phyloP scores from a whole-genome alignment of 768 basidiomycete genomes.

The Russula abietina region DNA sequence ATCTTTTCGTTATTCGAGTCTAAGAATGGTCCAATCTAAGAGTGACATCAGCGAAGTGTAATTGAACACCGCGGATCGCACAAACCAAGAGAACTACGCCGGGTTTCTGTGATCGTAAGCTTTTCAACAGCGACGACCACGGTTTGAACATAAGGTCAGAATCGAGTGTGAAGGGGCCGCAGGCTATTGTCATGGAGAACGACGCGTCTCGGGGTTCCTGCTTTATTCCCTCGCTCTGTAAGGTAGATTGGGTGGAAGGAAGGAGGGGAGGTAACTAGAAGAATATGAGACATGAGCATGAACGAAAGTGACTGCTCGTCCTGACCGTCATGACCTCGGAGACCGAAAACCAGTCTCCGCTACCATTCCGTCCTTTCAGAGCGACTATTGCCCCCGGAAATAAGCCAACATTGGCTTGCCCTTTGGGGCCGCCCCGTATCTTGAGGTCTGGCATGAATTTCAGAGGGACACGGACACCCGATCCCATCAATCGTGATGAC shows the following conservation, averaged over 20 bases:
- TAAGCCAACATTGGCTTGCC: slow-evolving; percentile 60
- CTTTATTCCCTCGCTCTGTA: slow-evolving; percentile 32
- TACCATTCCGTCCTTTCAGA: slow-evolving; percentile 84
- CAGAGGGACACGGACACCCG: slow-evolving; percentile 62
- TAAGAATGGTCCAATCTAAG: slow-evolving; percentile 87
- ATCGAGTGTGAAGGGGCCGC: slow-evolving; percentile 84
- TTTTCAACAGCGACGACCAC: slow-evolving; percentile 56
- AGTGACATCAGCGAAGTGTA: not conserved
- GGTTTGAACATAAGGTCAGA: slow-evolving; percentile 70
- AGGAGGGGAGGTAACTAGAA: slow-evolving; percentile 59
- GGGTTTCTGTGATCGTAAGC: slow-evolving; percentile 60
- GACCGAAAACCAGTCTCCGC: slow-evolving; percentile 80
- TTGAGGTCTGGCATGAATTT: slow-evolving; percentile 62
- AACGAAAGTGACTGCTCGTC: slow-evolving; percentile 10
- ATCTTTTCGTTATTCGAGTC: slow-evolving; percentile 71
- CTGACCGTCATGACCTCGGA: slow-evolving; percentile 76
- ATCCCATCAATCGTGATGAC: slow-evolving; percentile 71
- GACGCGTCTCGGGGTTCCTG: slow-evolving; percentile 39
- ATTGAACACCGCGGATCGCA: not conserved
- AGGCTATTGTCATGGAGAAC: slow-evolving; percentile 65
- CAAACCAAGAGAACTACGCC: slow-evolving; percentile 72
- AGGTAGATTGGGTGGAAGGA: slow-evolving; percentile 36
- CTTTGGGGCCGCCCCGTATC: slow-evolving; percentile 57
- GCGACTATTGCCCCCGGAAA: slow-evolving; percentile 89
- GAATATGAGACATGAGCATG: not conserved